These are phyloP conservation scores for Trichosporon coremiiforme DNA, from an alignment of 1,284 basidiomycete genomes.

Conservation along the genomic window DNA sequence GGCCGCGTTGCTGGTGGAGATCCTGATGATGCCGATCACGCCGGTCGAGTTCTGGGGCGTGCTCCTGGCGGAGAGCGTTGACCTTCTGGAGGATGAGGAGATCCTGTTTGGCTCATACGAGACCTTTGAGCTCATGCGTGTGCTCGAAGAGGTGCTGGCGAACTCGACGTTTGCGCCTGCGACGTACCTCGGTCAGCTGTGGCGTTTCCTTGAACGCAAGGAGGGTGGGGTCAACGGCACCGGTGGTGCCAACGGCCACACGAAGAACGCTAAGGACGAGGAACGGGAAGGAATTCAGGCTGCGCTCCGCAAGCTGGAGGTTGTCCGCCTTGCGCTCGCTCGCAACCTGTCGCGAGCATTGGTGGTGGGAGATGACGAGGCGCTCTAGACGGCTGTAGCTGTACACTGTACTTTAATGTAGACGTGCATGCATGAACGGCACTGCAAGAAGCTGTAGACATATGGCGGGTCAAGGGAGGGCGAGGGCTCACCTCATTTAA, in stretches of 20 bases:
- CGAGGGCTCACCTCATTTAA: constrained; percentile 1
- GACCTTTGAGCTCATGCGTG: constrained; percentile 57
- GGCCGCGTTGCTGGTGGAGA: constrained; percentile 52
- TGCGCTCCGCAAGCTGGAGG: constrained; percentile 55
- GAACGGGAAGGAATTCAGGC: constrained; percentile 31
- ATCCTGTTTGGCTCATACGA: constrained; percentile 52
- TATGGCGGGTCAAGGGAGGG: not conserved
- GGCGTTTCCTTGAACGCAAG: constrained; percentile 32
- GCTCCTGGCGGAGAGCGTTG: constrained; percentile 56
- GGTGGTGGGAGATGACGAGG: constrained; percentile 43
- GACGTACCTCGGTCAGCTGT: constrained; percentile 48
- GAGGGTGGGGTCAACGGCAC: constrained; percentile 18
- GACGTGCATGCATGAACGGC: constrained; percentile 14
- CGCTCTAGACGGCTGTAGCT: constrained; percentile 31
- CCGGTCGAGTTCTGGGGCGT: constrained; percentile 57
- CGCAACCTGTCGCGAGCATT: constrained; percentile 52
- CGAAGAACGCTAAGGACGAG: constrained; percentile 16
- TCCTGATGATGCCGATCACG: constrained; percentile 55
- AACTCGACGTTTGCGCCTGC: constrained; percentile 46
- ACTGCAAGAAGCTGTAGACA: not conserved
- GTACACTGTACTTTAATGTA: constrained; percentile 17
- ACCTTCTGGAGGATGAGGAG: constrained; percentile 55
- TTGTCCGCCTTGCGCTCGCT: constrained; percentile 56
- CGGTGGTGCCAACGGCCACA: not conserved
- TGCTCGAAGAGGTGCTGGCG: constrained; percentile 56